Base-by-base conservation (phyloP, 805 yeast species). In the Hemisphaericaspora nanyangensis region DNA sequence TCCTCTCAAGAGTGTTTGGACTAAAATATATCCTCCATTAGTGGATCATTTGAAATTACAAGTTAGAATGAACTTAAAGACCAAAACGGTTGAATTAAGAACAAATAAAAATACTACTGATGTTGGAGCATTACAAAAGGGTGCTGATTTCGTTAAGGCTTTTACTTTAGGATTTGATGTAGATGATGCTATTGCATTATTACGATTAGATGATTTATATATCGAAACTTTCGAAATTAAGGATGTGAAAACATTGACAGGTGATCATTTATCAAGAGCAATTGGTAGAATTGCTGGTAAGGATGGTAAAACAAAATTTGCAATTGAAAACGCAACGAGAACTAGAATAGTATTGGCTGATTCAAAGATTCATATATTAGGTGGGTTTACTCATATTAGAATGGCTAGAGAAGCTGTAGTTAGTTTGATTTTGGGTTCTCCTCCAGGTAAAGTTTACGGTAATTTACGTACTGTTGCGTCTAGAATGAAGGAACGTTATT, bases 221-320 rank as follows among this genome's bases (percentile, higher is more conserved):
- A 90, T 93, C 48, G 99, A 93, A 65, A 88, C 98, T 4, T 93
- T 93, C 58, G 99, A 93, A 61, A 76, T 93, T 53, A 93, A 93
- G 61, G 99, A 93, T 64, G 97, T 93, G 42, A 95, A 93, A 66
- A 91, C 97, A 4, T 71, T 93, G 50, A 81, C 80, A 20, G 99
- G 98, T 19, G 99, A 93, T 66, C 99, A 93, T 77, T 73, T 93
- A 60, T 85, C 96, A 37, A 83, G 99, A 76, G 99, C 99, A 6
- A 93, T 93, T 60, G 99, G 99, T 56, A 88, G 99, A 76, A 93
- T 93, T 64, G 99, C 99, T 11, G 99, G 99, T 63, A 95, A 93
- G 60, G 99, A 93, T 60, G 99, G 99, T 58, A 91, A 90, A 66
- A 93, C 98, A 46, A 93, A 91, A 69, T 93, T 91, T 63, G 97